These are phyloP conservation scores for Trypanosoma avium DNA, from an alignment of 208 protist genomes.

Conservation along the genomic window DNA sequence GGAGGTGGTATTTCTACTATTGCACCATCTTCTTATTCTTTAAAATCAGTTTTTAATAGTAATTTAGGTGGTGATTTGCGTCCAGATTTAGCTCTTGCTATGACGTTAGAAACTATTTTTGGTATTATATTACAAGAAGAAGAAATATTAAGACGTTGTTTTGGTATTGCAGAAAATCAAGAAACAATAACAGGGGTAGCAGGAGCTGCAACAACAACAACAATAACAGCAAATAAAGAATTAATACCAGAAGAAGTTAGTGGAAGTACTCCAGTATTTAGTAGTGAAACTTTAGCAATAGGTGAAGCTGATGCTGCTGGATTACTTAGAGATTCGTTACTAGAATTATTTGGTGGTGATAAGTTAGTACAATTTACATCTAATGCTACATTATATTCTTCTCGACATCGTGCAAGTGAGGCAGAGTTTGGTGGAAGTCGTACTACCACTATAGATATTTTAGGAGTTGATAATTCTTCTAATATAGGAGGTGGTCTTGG, in stretches of 20 bases:
- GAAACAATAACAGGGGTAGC: too few relatives aligned
- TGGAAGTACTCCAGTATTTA: background rate
- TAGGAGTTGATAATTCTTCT: conserved; percentile 12
- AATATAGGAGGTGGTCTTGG: conserved; percentile 20
- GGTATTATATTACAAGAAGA: conserved; percentile 70
- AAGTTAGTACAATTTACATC: conserved; percentile 19
- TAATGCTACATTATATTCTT: background rate
- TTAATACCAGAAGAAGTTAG: background rate
- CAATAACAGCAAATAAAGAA: conserved; percentile 1
- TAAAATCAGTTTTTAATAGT: conserved; percentile 14
- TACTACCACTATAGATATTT: background rate
- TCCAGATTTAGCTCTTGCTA: conserved; percentile 77
- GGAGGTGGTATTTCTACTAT: conserved; percentile 1
- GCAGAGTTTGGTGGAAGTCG: background rate
- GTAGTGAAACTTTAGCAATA: background rate
- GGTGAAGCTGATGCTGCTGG: conserved; percentile 6
- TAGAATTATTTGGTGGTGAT: conserved; percentile 76
- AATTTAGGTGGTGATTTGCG: conserved; percentile 45
- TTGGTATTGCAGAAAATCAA: conserved; percentile 47
- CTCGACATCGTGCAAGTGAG: background rate
- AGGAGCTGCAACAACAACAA: background rate
- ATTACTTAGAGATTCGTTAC: conserved; percentile 57
- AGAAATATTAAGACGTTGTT: conserved; percentile 57
- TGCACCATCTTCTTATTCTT: conserved; percentile 34
- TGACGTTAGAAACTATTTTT: conserved; percentile 70